Base-by-base conservation (phyloP, 2,329 filamentous ascomycete genomes). In the Chaetothyriales sp. region DNA sequence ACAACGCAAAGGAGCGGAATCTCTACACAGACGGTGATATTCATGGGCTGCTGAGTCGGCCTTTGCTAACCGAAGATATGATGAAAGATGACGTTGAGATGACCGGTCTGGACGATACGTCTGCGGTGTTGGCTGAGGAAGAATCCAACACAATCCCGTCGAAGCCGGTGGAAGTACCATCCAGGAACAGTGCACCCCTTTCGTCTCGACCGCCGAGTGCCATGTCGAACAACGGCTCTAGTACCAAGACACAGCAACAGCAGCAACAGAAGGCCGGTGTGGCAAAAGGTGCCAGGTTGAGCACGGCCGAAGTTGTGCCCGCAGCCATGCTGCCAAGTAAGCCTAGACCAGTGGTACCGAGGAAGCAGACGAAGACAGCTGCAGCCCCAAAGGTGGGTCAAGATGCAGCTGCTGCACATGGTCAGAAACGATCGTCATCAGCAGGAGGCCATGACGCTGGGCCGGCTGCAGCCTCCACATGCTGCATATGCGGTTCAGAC, bases 1-100 rank as follows among this genome's bases (percentile, higher is more conserved):
- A 84, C 32, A 85, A 98, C 67, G 84, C 92, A 5, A 80, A 80
- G 60, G 66, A 69, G 18, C 79, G 92, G 62, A 77, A 84, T 55
- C 72, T 82, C 8, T 95, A 92, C 65, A 95, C 86, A 0, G 75
- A 78, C 43, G 89, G 79, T 10, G 72, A 84, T 61, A 63, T 84
- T 1, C 62, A 71, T 52, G 66, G 60, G 19, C 70, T 83, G 61
- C 69, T 84, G 15, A 66, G 69, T 44, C 72, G 70, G 55, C 74
- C 76, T 43, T 75, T 77, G 25, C 67, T 72, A 49, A 68, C 64
- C 12, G 52, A 62, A 45, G 63, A 62, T 55, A 62, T 62, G 54
- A 69, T 69, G 50, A 66, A 66, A 53, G 66, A 66, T 44, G 64
- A 71, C 49, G 59, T 70, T 28, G 66, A 71, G 49, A 72, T 71